phyloP scores from a whole-genome alignment of 1,284 basidiomycete species.

The Polyporus tsugae region DNA sequence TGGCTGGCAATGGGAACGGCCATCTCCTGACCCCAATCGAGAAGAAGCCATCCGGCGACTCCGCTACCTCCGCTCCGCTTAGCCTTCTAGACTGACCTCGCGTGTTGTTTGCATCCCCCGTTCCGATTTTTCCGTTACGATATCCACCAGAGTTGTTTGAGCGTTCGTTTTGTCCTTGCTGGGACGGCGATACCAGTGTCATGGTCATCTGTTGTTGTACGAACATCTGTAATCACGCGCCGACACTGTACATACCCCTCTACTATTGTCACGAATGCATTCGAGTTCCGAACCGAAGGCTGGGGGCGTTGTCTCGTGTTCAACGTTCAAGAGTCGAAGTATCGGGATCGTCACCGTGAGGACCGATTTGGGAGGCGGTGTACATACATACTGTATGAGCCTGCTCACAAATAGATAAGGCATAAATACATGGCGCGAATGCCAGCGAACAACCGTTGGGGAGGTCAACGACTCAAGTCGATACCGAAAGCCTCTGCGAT shows the following conservation, averaged over 20 bases:
- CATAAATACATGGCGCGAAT: slow-evolving; percentile 12
- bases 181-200: slow-evolving; percentile 17
- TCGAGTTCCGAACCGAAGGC: background rate
- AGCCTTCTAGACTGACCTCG: background rate
- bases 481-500: slow-evolving; percentile 35
- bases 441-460: background rate
- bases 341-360: background rate
- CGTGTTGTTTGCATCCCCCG: background rate
- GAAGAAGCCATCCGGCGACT: slow-evolving; percentile 1
- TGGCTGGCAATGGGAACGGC: background rate
- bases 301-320: background rate
- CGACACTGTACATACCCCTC: slow-evolving; percentile 23
- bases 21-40: background rate
- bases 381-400: background rate
- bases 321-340: background rate
- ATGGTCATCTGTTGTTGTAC: slow-evolving; percentile 22
- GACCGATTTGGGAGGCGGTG: background rate
- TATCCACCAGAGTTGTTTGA: background rate
- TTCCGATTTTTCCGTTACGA: background rate
- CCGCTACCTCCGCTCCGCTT: background rate
- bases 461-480: slow-evolving; percentile 20
- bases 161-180: background rate
- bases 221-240: slow-evolving; percentile 17
- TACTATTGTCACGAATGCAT: slow-evolving; percentile 18
- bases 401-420: slow-evolving; percentile 11